Conservation (phyloP, 257 asterid genomes). For the Penstemon barbatus region DNA sequence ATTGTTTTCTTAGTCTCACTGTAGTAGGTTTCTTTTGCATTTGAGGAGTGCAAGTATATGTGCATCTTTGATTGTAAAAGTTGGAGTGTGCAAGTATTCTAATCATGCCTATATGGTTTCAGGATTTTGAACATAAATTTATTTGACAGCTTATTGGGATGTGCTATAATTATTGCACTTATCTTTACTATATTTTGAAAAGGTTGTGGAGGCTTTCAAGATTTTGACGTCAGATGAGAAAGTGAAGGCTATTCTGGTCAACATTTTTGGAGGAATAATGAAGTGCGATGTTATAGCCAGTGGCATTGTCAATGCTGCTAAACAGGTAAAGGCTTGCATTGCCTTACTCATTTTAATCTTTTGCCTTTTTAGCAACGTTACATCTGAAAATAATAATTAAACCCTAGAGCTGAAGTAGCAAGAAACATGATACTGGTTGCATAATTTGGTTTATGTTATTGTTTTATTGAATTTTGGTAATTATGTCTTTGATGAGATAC, state of each 20-base stretch:
- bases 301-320: constrained; percentile 98
- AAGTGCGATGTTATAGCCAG: constrained; percentile 97
- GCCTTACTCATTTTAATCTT: not conserved
- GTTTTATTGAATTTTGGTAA: not conserved
- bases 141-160: not conserved
- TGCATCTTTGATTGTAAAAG: constrained; percentile 9
- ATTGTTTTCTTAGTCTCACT: not conserved
- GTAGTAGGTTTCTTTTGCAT: constrained; percentile 11
- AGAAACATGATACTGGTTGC: not conserved
- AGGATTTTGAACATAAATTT: not conserved
- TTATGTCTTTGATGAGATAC: constrained; percentile 12
- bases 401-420: not conserved
- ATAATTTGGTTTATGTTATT: not conserved
- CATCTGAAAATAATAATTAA: not conserved
- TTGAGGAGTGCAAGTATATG: not conserved
- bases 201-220: constrained; percentile 99
- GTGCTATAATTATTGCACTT: constrained; percentile 17
- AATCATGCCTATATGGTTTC: constrained; percentile 16
- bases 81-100: constrained; percentile 1
- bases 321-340: constrained; percentile 49
- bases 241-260: constrained; percentile 95
- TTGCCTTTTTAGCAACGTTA: not conserved
- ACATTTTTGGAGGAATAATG: constrained; percentile 99
- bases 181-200: constrained; percentile 28
- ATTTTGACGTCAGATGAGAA: constrained; percentile 94